These are phyloP conservation scores for Ogataea minuta DNA, from an alignment of 805 yeast genomes.

Conservation along the genomic window DNA sequence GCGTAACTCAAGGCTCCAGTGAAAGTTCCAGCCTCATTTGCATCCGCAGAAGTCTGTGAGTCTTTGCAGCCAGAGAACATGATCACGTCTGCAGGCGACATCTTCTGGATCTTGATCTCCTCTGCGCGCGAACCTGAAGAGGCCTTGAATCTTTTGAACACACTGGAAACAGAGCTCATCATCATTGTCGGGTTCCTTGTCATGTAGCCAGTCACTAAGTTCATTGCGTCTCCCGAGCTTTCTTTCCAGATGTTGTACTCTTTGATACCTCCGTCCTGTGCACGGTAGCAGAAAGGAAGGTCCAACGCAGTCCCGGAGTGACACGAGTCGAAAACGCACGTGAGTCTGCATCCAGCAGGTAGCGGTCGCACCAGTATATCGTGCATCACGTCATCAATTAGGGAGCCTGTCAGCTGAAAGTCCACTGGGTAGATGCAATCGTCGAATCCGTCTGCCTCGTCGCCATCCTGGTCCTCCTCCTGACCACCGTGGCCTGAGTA, in stretches of 20 bases:
- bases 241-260: slow-evolving; percentile 79
- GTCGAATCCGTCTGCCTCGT: slow-evolving; percentile 37
- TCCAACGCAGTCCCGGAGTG: slow-evolving; percentile 85
- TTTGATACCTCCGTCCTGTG: slow-evolving; percentile 79
- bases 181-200: slow-evolving; percentile 50
- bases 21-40: slow-evolving; percentile 63
- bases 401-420: slow-evolving; percentile 61
- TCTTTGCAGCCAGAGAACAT: slow-evolving; percentile 82
- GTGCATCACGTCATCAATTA: slow-evolving; percentile 75
- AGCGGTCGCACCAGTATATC: slow-evolving; percentile 66
- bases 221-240: slow-evolving; percentile 64
- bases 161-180: slow-evolving; percentile 38
- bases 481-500: slow-evolving; percentile 89
- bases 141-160: slow-evolving; percentile 34
- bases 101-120: slow-evolving; percentile 51
- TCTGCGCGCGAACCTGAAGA: slow-evolving; percentile 36
- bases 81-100: slow-evolving; percentile 75
- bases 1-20: slow-evolving; percentile 89
- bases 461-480: slow-evolving; percentile 51
- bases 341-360: slow-evolving; percentile 70
- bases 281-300: slow-evolving; percentile 68
- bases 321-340: slow-evolving; percentile 82
- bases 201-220: slow-evolving; percentile 58
- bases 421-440: slow-evolving; percentile 39
- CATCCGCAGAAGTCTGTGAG: slow-evolving; percentile 81